A percentile compares a stretch with the other conserved stretches of the same genome.
Conservation (phyloP, 495 filamentous ascomycete genomes). For the Bryoglossum gracile region DNA sequence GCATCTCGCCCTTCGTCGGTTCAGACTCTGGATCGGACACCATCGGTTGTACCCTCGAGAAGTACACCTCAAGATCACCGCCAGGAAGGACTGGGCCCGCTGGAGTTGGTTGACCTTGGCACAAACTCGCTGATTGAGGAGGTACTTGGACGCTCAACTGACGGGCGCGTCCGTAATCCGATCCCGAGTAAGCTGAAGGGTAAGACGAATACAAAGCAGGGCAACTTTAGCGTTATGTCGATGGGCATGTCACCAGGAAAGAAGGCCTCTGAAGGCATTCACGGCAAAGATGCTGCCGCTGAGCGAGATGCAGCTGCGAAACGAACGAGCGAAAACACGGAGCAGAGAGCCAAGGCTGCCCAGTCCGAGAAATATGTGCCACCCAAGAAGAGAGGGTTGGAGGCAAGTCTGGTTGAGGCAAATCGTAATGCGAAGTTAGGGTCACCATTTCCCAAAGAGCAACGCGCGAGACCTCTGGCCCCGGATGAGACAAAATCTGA, state of each 20-base stretch:
- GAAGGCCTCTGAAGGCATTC: conserved; percentile 34
- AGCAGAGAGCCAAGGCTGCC: conserved; percentile 42
- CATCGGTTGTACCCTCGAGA: conserved; percentile 11
- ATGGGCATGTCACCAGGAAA: conserved; percentile 39
- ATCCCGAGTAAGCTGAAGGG: conserved; percentile 51
- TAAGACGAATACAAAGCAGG: conserved; percentile 48
- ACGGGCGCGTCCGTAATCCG: conserved; percentile 49
- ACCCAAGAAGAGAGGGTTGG: conserved; percentile 37
- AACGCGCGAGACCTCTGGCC: conserved; percentile 28
- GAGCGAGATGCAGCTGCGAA: conserved; percentile 35
- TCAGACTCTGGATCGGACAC: conserved; percentile 13
- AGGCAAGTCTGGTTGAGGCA: conserved; percentile 31
- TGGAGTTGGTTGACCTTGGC: conserved; percentile 19
- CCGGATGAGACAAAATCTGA: conserved; percentile 45
- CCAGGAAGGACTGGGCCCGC: conserved; percentile 20
- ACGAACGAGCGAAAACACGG: conserved; percentile 49
- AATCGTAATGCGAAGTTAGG: conserved; percentile 22
- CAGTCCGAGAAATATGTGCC: conserved; percentile 44
- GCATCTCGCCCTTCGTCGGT: conserved; percentile 15
- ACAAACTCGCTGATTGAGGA: conserved; percentile 26
- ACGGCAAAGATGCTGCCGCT: conserved; percentile 42
- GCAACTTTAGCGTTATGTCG: conserved; percentile 52
- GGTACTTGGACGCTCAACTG: conserved; percentile 28
- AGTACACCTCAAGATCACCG: conserved; percentile 8
- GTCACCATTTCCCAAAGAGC: conserved; percentile 24